Base-by-base conservation (phyloP, 306 rosid genomes). In the Trichosanthes truncata region DNA sequence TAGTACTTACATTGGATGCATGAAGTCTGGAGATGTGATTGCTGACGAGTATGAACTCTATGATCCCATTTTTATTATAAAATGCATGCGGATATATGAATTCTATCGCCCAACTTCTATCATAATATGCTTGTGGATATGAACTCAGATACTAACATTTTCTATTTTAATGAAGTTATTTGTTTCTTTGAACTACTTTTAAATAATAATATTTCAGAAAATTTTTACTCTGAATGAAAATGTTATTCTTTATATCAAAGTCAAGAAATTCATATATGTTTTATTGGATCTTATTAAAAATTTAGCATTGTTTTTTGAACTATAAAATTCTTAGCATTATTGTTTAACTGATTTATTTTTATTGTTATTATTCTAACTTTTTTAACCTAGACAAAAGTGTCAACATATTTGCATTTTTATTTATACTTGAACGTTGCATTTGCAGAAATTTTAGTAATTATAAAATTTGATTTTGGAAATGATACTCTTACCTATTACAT, bases 21-120 rank as follows among this genome's bases (percentile, higher is more conserved):
- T 96, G 99, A 93, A 96, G 81, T 91, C 99, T 62, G 99, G 99
- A 88, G 94, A 90, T 9, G 99, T 96, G 83, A 82, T 96, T 84
- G 49, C 98, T 79, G 98, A 96, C 48, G 98, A 89, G 99, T 96
- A 93, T 38, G 69, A 80, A 74, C 15, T 79, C 79, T 77, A 20
- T 65, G 43, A 25, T 76, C 60, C 29, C 23, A 74, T 49, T 78
- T 20, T 71, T 83, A 21, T 80, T 73, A 48, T 35, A 62, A 74
- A 29, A 31, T 49, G 18, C 8, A 74, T 31, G 61, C 25, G 11
- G 78, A 7, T 74, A 25, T 51, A 74, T 74, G 45, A 31, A 51
- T 74, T 74, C 6, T 18, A 17, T 8, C 0, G 3, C 31, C 45
- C 45, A 74, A 29, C 78, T 15, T 18, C 51, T 20, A n/a, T 38